Base-by-base conservation (phyloP, 1,139 yeast genomes). In the Pichia sp. region DNA sequence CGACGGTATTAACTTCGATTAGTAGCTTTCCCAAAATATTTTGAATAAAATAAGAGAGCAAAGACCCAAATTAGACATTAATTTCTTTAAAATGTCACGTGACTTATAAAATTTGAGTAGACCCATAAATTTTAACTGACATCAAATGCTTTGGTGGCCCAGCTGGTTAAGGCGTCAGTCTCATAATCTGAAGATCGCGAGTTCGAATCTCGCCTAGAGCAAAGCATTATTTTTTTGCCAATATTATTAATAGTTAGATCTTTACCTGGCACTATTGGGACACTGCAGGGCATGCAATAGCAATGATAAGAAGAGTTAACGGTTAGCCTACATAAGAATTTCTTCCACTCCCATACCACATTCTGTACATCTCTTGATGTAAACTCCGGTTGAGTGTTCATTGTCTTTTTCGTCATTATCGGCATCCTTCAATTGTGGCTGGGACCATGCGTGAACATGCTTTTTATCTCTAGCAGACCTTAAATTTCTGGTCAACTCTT, bases 331-430 rank as follows among this genome's bases (percentile, higher is more conserved):
- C 44, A 72, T 59, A 6, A 60, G 47, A 21, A 44, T 19, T 55
- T 88, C 96, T 52, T 84, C 93, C 0, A 82, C 74, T 49, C 83
- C 91, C 51, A 87, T 69, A 0, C 96, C 97, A 62, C 98, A 91
- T 23, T 72, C 80, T 3, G 69, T 63, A 51, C 97, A 91, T 41
- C 91, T 59, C 45, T 85, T 65, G 42, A 66, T 70, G 16, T 72
- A 66, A 43, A 77, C 52, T 6, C 60, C 59, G 12, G 16, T 14
- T n/a, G n/a, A n/a, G 18, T 4, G 8, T 6, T 25, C 16, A 6
- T 74, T 77, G 3, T 34, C 48, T 16, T 68, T 71, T 11, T 54
- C 68, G 6, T 34, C 29, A 3, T 30, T 33, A 13, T 31, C 16
- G 12, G 14, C 17, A 44, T 52, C 66, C 29, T 29, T 66, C 57